A percentile compares a stretch with the other conserved stretches of the same genome.
phyloP scores from a whole-genome alignment of 78 protist genomes.

The Chrysochromulina tobinii region DNA sequence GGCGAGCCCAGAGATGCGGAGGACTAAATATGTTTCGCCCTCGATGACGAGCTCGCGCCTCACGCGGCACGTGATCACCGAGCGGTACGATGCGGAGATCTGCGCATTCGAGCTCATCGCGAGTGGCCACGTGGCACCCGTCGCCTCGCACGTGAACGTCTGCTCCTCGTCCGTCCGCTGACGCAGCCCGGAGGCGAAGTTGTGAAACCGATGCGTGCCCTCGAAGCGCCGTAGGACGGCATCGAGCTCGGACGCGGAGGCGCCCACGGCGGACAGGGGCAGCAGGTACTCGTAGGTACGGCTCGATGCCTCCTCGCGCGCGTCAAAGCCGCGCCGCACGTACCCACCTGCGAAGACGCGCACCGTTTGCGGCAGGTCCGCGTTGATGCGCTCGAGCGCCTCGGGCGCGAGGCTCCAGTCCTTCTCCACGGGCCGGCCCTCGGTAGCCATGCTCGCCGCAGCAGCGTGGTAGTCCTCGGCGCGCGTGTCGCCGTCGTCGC shows the following conservation, averaged over 20 bases:
- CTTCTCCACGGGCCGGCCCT: neutral
- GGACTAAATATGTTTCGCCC: neutral
- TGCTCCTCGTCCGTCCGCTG: neutral
- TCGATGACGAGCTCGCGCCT: neutral
- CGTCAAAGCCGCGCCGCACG: neutral
- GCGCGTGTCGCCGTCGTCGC: neutral
- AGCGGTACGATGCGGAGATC: neutral
- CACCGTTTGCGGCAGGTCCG: neutral
- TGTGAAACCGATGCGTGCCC: neutral
- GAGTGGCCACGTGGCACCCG: neutral
- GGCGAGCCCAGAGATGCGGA: neutral
- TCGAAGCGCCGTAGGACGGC: neutral
- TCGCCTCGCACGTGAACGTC: neutral
- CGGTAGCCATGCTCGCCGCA: too few species aligned
- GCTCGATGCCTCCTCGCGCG: neutral
- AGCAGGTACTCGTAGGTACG: neutral
- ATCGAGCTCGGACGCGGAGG: neutral
- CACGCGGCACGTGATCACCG: neutral
- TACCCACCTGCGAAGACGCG: neutral
- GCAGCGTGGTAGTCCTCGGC: too few species aligned
- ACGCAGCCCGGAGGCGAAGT: neutral
- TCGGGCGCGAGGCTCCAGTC: neutral
- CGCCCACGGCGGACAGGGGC: neutral
- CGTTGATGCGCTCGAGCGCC: neutral
- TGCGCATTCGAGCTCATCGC: neutral